Base-by-base conservation (phyloP, 176 grass and related monocot species). In the Oryza meridionalis region DNA sequence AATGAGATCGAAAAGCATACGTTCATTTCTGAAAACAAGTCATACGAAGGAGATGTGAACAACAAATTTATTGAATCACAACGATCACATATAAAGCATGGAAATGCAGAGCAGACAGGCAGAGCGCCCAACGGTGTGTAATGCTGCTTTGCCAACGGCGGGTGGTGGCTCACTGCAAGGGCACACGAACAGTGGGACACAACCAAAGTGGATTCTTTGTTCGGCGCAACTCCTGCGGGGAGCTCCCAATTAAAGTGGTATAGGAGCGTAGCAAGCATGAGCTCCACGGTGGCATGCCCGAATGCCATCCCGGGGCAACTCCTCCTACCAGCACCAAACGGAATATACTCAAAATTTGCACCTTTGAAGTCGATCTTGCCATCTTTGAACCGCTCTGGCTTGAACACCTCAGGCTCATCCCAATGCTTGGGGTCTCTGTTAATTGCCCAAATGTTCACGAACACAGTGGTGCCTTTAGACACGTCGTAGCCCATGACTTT, bases 371-470 rank as follows among this genome's bases (percentile, higher is more conserved):
- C 90, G 0, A 63, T 4, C 0, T 4, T 40, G 42, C 43, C 77
- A 14, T 22, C 61, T 9, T 46, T 13, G 46, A 89, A 92, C 63
- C 84, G 62, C 32, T 89, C 80, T 0, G 87, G 90, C 10, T 70
- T 72, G 31, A 89, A 92, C 35, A 65, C 40, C 43, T 84, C 64
- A 0, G 83, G 68, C 1, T 70, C 42, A 7, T 84, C 21, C 90
- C 87, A 89, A 4, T 62, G 37, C 19, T 69, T 75, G 0, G 87
- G 69, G 75, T 89, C 83, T 62, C 84, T 73, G 9, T 70, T 53
- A 12, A 92, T 92, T n/a, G 80, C 90, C 87, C 79, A 84, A 4
- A 33, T 31, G 62, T 89, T 92, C 0, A 86, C n/a, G 2, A 86
- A 24, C n/a, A 86, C 79, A 1, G 10, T 81, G n/a, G 61, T 84